Conservation (phyloP, 192 early-diverging fungal species). For the Podila minutissima region DNA sequence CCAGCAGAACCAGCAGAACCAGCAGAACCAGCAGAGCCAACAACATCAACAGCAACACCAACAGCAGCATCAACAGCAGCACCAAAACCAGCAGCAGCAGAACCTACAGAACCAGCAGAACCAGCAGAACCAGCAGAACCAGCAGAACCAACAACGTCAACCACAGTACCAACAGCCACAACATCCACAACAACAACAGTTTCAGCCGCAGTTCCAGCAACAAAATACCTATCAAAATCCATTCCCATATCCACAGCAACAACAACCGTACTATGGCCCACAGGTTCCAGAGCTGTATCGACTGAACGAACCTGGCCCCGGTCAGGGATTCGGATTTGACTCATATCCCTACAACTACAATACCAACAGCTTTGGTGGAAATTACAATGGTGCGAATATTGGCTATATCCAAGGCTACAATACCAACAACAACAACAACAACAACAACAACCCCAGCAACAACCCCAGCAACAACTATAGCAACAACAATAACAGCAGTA, state of each 20-base stretch:
- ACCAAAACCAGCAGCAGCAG: neutral
- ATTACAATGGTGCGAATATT: too few relatives aligned
- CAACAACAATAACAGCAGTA: neutral
- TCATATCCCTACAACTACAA: neutral
- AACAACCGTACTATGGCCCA: neutral
- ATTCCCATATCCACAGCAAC: neutral
- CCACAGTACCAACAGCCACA: neutral
- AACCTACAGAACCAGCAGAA: neutral
- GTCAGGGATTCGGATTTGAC: neutral
- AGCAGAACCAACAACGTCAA: neutral
- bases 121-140: neutral
- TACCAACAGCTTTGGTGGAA: too few relatives aligned
- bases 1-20: conserved; percentile 6
- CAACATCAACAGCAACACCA: neutral
- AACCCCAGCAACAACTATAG: neutral
- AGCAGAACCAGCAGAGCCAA: neutral
- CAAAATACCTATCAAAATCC: neutral
- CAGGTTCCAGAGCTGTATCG: neutral
- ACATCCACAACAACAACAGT: neutral
- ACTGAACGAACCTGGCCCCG: neutral
- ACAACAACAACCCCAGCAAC: neutral
- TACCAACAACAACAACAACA: neutral
- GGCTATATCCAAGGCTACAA: too few relatives aligned
- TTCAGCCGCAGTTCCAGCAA: neutral
- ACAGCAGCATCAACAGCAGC: neutral